Evolutionary conservation across 805 yeast genomes (phyloP).

Genomic region (Lipomyces sp.): DNA sequence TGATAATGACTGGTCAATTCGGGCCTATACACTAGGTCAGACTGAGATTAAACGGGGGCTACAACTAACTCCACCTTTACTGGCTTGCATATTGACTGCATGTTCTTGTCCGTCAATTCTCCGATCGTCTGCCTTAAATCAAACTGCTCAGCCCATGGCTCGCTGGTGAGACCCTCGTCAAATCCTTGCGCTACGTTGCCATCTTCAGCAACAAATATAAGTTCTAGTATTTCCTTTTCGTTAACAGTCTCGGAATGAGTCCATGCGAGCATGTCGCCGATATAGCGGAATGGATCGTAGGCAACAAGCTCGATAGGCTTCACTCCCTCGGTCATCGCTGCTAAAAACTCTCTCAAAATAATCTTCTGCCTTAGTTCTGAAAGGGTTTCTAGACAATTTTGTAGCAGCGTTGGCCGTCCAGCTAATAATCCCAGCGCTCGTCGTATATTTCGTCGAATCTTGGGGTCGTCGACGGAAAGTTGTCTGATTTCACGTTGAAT

Average conservation of each 20-base stretch:
- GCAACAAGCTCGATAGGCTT: slow-evolving; percentile 66
- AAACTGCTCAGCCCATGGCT: slow-evolving; percentile 42
- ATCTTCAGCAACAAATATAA: slow-evolving; percentile 58
- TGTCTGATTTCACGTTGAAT: slow-evolving; percentile 43
- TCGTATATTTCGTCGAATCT: slow-evolving; percentile 37
- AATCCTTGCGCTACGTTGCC: slow-evolving; percentile 30
- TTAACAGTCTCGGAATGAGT: slow-evolving; percentile 84
- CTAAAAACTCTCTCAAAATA: slow-evolving; percentile 68
- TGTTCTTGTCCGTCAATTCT: slow-evolving; percentile 54
- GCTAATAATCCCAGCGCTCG: slow-evolving; percentile 42
- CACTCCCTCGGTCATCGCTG: slow-evolving; percentile 44
- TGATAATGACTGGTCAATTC: slow-evolving; percentile 44
- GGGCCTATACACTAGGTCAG: slow-evolving; percentile 12
- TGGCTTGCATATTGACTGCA: slow-evolving; percentile 63
- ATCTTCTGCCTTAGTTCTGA: slow-evolving; percentile 68
- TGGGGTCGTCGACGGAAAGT: slow-evolving; percentile 36
- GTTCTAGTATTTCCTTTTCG: slow-evolving; percentile 76
- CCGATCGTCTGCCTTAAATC: slow-evolving; percentile 42
- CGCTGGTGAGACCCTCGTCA: slow-evolving; percentile 40
- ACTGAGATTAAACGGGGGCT: slow-evolving; percentile 68
- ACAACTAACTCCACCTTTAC: slow-evolving; percentile 46
- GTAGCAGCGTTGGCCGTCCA: slow-evolving; percentile 52
- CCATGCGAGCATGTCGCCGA: slow-evolving; percentile 88
- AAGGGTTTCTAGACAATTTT: slow-evolving; percentile 64
- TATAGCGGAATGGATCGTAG: slow-evolving; percentile 78